phyloP scores from a whole-genome alignment of 805 yeast genomes.

The Candida ficus region DNA sequence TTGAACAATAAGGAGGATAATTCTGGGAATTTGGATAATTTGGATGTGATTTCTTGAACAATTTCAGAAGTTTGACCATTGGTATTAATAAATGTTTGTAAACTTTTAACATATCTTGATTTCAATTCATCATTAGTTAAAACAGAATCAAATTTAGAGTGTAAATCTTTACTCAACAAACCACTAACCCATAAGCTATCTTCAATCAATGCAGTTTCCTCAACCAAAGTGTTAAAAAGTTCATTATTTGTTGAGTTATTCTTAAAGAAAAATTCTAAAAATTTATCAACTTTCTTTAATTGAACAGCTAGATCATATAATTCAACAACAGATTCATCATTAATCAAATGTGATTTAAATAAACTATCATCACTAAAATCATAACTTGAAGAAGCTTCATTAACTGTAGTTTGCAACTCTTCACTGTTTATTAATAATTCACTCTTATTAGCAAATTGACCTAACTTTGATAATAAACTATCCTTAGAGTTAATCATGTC shows the following conservation, averaged over 20 bases:
- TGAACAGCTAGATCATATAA: conserved; percentile 28
- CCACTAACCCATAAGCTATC: conserved; percentile 10
- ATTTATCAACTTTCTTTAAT: conserved; percentile 15
- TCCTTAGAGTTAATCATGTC: conserved; percentile 16
- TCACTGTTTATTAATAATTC: conserved; percentile 17
- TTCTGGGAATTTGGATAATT: conserved; percentile 15
- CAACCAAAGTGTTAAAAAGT: conserved; percentile 11
- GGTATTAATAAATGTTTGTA: conserved; percentile 4
- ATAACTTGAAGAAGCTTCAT: conserved; percentile 22
- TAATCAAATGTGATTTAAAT: conserved; percentile 28
- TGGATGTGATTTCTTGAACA: conserved; percentile 4
- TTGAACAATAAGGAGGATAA: conserved; percentile 1
- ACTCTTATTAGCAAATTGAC: conserved; percentile 25
- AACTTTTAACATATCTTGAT: conserved; percentile 5
- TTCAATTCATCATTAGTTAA: conserved; percentile 6
- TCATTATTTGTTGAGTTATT: conserved; percentile 12
- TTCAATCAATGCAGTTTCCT: conserved; percentile 10
- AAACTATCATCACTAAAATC: conserved; percentile 25
- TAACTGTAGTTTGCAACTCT: conserved; percentile 18
- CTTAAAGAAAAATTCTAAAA: conserved; percentile 19
- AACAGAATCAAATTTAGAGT: conserved; percentile 3
- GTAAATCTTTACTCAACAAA: conserved; percentile 7
- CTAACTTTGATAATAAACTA: conserved; percentile 29
- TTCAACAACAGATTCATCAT: conserved; percentile 28
- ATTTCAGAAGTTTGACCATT: conserved; percentile 7